Evolutionary conservation across 768 basidiomycete species (phyloP).

Genomic region (Saitozyma podzolica): DNA sequence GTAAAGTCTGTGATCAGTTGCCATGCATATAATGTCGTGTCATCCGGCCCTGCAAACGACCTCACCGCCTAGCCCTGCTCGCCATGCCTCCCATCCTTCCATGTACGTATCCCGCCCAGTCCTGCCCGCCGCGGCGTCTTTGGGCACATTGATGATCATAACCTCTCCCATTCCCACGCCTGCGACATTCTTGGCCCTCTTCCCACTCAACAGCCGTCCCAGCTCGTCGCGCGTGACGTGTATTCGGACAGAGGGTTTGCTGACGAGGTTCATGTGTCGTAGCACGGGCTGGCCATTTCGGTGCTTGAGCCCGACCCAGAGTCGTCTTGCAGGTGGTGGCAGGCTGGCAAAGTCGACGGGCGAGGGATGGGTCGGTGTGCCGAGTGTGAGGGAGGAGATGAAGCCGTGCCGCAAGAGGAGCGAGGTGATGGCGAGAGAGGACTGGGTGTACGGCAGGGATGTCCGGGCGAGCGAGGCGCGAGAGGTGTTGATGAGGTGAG

Average conservation of each 20-base stretch:
- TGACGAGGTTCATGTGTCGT: slow-evolving; percentile 73
- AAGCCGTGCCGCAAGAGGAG: slow-evolving; percentile 91
- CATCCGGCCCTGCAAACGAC: slow-evolving; percentile 76
- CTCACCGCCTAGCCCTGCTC: slow-evolving; percentile 76
- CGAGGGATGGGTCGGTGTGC: slow-evolving; percentile 59
- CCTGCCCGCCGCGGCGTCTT: slow-evolving; percentile 62
- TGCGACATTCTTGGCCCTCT: slow-evolving; percentile 74
- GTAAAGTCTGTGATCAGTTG: too few species aligned
- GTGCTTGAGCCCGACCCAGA: slow-evolving; percentile 95
- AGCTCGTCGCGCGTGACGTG: slow-evolving; percentile 75
- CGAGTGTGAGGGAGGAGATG: slow-evolving; percentile 76
- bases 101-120: slow-evolving; percentile 60
- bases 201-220: slow-evolving; percentile 73
- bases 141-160: slow-evolving; percentile 73
- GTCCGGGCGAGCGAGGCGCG: slow-evolving; percentile 77
- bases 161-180: slow-evolving; percentile 92
- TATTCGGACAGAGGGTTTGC: slow-evolving; percentile 77
- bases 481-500: slow-evolving; percentile 89
- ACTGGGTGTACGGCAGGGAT: slow-evolving; percentile 75
- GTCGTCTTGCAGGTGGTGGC: slow-evolving; percentile 68
- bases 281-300: slow-evolving; percentile 85
- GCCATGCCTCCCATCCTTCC: slow-evolving; percentile 88
- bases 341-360: slow-evolving; percentile 65
- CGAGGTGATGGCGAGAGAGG: slow-evolving; percentile 87
- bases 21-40: slow-evolving; percentile 5